Conservation (phyloP, 2,329 filamentous ascomycete genomes). For the Penicillium sclerotigenum region DNA sequence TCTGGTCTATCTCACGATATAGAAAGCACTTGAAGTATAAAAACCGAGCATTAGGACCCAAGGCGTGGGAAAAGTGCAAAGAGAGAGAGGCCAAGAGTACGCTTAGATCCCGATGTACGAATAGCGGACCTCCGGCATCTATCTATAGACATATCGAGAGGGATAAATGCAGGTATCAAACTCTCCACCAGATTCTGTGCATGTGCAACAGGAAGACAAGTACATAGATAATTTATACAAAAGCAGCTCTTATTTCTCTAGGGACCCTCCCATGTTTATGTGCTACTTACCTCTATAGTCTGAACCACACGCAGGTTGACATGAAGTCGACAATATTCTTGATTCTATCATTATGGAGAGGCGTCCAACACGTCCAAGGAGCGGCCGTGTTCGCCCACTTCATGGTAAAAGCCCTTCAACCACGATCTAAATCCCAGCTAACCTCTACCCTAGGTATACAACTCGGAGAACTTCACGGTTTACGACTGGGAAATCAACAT, state of each 20-base stretch:
- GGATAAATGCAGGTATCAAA: slow-evolving; percentile 1
- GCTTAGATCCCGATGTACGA: slow-evolving; percentile 4
- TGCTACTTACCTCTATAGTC: neutral
- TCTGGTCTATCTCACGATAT: neutral
- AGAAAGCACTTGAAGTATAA: neutral
- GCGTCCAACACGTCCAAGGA: slow-evolving; percentile 7
- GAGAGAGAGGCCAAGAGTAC: neutral
- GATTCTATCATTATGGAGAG: slow-evolving; percentile 2
- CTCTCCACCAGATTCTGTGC: slow-evolving; percentile 1
- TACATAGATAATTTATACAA: slow-evolving; percentile 1
- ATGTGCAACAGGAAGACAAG: neutral
- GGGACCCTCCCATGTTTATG: neutral
- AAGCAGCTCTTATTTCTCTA: neutral
- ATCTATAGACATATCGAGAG: slow-evolving; percentile 7
- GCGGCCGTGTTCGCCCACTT: slow-evolving; percentile 36
- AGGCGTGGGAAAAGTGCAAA: neutral
- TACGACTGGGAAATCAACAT: slow-evolving; percentile 36
- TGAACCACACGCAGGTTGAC: neutral
- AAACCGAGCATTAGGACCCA: no score
- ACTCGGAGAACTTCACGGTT: slow-evolving; percentile 23
- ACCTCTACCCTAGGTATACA: slow-evolving; percentile 28
- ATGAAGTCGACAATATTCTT: slow-evolving; percentile 5
- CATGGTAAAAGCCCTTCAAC: slow-evolving; percentile 22
- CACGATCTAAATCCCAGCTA: neutral
- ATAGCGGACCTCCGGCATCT: slow-evolving; percentile 9